These are phyloP conservation scores for Diplocarpon rosae DNA, from an alignment of 2,329 filamentous ascomycete genomes.

Conservation along the genomic window DNA sequence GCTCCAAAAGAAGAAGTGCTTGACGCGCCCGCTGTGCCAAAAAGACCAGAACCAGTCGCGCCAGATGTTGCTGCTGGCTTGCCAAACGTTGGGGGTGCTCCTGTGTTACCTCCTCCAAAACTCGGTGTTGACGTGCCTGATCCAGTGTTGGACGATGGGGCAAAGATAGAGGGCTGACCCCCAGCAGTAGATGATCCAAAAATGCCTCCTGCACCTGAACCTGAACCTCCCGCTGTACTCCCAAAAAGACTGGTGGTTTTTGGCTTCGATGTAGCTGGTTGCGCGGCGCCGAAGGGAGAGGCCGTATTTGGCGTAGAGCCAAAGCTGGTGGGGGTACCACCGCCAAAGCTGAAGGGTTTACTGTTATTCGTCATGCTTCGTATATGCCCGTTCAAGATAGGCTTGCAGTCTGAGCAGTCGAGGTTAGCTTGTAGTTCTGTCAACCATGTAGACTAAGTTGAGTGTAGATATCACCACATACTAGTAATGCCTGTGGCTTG, in stretches of 20 bases:
- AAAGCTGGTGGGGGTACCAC: constrained; percentile 25
- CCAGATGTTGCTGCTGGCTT: constrained; percentile 5
- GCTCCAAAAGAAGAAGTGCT: constrained; percentile 9
- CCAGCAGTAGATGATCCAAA: constrained; percentile 10
- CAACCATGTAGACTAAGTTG: not conserved
- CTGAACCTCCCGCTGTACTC: constrained; percentile 4
- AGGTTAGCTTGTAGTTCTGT: not conserved
- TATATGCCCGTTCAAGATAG: not conserved
- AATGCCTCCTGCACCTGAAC: constrained; percentile 1
- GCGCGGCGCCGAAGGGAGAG: constrained; percentile 10
- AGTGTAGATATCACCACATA: not conserved
- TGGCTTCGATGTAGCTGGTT: constrained; percentile 16
- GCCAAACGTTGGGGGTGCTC: constrained; percentile 19
- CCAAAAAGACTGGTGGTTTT: constrained; percentile 8
- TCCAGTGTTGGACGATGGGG: constrained; percentile 8
- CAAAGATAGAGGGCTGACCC: constrained; percentile 4
- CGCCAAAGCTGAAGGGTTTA: constrained; percentile 27
- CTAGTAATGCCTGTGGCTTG: not conserved
- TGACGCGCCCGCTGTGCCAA: constrained; percentile 1
- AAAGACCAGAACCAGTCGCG: constrained; percentile 1
- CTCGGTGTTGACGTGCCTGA: constrained; percentile 16
- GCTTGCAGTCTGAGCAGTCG: not conserved
- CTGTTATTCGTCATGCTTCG: constrained; percentile 2
- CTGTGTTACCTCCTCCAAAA: constrained; percentile 22
- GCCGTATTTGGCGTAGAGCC: constrained; percentile 8